A percentile compares a stretch with the other conserved stretches of the same genome.
phyloP scores from a whole-genome alignment of 1,139 yeast genomes.

The Protomyces macrosporus region DNA sequence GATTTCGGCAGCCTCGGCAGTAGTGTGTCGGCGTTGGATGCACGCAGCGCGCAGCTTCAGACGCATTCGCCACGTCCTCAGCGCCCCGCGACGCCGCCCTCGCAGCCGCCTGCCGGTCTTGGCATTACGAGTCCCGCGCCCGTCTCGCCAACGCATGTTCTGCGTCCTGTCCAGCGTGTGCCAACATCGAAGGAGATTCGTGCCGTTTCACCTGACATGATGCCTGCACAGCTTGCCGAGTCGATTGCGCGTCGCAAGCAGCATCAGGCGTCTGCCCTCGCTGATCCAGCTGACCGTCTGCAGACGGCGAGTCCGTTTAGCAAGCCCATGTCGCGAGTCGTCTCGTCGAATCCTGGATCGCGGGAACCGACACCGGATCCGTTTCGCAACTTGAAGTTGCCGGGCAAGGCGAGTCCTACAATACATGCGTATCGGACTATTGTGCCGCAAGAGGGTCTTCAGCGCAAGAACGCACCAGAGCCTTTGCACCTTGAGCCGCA shows the following conservation, averaged over 20 bases:
- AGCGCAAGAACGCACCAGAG: not conserved
- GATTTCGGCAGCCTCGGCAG: not conserved
- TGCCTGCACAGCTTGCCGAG: not conserved
- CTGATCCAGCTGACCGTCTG: not conserved
- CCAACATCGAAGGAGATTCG: not conserved
- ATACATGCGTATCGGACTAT: too few relatives aligned
- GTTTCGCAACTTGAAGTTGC: not conserved
- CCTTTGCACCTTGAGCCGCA: not conserved
- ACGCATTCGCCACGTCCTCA: not conserved
- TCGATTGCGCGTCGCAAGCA: not conserved
- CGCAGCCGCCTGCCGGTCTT: not conserved
- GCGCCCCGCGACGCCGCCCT: not conserved
- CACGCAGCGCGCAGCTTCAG: not conserved
- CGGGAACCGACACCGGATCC: not conserved
- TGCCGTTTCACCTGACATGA: not conserved
- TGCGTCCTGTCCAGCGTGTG: not conserved
- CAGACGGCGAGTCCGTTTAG: not conserved
- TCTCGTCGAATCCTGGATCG: not conserved
- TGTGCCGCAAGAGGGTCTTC: not conserved
- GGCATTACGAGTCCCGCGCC: not conserved
- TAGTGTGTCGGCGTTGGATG: not conserved
- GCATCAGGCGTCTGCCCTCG: not conserved
- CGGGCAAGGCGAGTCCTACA: not conserved
- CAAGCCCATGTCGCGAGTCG: not conserved
- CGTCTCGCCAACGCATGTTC: not conserved